A percentile compares a stretch with the other conserved stretches of the same genome.
Conservation (phyloP, 768 basidiomycete genomes). For the Pluteus cervinus region DNA sequence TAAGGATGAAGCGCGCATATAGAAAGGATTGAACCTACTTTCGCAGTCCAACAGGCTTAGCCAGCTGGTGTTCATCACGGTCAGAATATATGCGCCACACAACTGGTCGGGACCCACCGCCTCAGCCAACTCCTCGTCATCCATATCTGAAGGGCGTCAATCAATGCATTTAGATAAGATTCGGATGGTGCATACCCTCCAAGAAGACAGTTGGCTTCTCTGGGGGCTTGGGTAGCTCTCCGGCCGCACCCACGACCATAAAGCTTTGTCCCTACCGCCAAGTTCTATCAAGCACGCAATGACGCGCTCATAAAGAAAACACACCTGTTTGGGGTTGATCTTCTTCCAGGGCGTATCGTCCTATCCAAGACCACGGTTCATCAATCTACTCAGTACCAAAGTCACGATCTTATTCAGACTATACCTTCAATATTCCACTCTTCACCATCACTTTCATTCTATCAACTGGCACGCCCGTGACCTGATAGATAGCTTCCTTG, state of each 20-base stretch:
- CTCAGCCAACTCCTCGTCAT: constrained; percentile 72
- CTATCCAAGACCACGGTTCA: constrained; percentile 27
- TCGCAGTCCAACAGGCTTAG: constrained; percentile 73
- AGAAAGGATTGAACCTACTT: constrained; percentile 41
- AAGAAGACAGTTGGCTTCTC: constrained; percentile 73
- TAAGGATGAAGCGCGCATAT: neutral
- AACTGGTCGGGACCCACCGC: constrained; percentile 44
- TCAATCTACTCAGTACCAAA: neutral
- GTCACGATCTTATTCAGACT: constrained; percentile 10
- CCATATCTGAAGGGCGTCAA: constrained; percentile 58
- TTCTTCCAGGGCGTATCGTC: constrained; percentile 87
- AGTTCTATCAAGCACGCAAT: constrained; percentile 1
- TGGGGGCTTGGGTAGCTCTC: constrained; percentile 87
- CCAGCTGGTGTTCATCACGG: constrained; percentile 41
- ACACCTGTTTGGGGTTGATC: constrained; percentile 73
- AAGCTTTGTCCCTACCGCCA: constrained; percentile 71
- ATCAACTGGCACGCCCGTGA: constrained; percentile 83
- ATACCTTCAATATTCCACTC: constrained; percentile 82
- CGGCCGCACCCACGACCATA: constrained; percentile 91
- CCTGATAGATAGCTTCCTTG: constrained; percentile 76
- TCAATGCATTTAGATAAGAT: neutral
- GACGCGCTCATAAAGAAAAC: constrained; percentile 17
- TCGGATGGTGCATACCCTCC: constrained; percentile 42
- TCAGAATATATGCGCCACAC: constrained; percentile 3
- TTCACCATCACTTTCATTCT: constrained; percentile 99